Evolutionary conservation across 73 alveolate species (phyloP).

Genomic region (Tetrahymena thermophila): DNA sequence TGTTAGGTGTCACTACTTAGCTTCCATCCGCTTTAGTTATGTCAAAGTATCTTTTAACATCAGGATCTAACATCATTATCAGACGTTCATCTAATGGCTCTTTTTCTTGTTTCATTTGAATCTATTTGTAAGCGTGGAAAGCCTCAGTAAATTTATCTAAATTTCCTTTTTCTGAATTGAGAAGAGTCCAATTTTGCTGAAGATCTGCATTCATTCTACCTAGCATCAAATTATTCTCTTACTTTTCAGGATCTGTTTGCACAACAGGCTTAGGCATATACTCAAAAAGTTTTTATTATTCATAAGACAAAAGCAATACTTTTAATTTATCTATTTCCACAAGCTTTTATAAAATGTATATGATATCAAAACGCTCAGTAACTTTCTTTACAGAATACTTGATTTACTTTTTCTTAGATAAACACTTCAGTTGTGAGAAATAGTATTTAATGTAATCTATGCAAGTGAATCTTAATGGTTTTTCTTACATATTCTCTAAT

Average conservation of each 20-base stretch:
- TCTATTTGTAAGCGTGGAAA: background rate
- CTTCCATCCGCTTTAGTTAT: background rate
- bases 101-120: background rate
- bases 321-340: slow-evolving; percentile 27
- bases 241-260: slow-evolving; percentile 6
- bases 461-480: background rate
- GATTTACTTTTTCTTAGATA: slow-evolving; percentile 7
- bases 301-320: slow-evolving; percentile 7
- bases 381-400: slow-evolving; percentile 26
- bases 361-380: slow-evolving; percentile 7
- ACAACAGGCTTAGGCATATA: slow-evolving; percentile 34
- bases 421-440: background rate
- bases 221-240: background rate
- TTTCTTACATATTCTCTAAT: background rate
- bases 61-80: background rate
- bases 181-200: background rate
- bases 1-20: background rate
- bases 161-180: background rate
- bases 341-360: slow-evolving; percentile 14
- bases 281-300: slow-evolving; percentile 19
- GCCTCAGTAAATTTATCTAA: background rate
- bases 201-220: background rate
- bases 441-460: background rate
- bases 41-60: background rate
- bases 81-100: background rate